phyloP scores from a whole-genome alignment of 2,329 filamentous ascomycete genomes.

The Diplodia intermedia region DNA sequence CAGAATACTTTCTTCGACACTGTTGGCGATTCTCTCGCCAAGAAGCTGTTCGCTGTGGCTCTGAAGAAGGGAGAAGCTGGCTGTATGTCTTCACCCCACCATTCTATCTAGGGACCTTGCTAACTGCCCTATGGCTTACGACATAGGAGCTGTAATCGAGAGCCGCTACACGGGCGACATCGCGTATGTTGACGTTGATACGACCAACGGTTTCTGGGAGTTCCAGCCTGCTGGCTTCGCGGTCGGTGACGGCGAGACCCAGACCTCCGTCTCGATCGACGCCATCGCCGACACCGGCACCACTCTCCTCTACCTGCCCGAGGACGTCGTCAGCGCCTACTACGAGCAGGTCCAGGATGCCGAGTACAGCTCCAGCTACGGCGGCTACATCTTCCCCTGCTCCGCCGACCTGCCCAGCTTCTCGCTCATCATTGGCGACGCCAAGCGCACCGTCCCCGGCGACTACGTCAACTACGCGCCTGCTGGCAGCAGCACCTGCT shows the following conservation, averaged over 20 bases:
- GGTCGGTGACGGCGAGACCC: conserved; percentile 55
- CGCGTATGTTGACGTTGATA: conserved; percentile 63
- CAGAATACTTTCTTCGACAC: conserved; percentile 68
- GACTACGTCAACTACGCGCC: conserved; percentile 63
- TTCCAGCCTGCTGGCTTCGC: conserved; percentile 65
- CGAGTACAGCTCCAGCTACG: conserved; percentile 54
- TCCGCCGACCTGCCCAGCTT: conserved; percentile 60
- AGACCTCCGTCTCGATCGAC: conserved; percentile 50
- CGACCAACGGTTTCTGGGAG: conserved; percentile 68
- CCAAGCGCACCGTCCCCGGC: conserved; percentile 61
- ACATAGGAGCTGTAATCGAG: conserved; percentile 66
- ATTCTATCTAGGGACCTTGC: neutral
- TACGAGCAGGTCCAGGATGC: conserved; percentile 65
- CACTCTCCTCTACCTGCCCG: conserved; percentile 67
- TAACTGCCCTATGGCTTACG: conserved; percentile 41
- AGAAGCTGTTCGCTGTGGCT: conserved; percentile 64
- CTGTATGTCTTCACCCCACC: neutral
- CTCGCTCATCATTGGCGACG: conserved; percentile 58
- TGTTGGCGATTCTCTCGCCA: conserved; percentile 59
- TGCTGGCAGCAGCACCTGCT: conserved; percentile 62
- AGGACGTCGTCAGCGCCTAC: conserved; percentile 63
- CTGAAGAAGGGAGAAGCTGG: conserved; percentile 57
- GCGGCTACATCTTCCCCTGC: conserved; percentile 65
- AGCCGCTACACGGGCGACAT: conserved; percentile 65
- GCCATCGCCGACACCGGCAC: conserved; percentile 76